phyloP scores from a whole-genome alignment of 179 eudicot species.

The Amaranthus tricolor region DNA sequence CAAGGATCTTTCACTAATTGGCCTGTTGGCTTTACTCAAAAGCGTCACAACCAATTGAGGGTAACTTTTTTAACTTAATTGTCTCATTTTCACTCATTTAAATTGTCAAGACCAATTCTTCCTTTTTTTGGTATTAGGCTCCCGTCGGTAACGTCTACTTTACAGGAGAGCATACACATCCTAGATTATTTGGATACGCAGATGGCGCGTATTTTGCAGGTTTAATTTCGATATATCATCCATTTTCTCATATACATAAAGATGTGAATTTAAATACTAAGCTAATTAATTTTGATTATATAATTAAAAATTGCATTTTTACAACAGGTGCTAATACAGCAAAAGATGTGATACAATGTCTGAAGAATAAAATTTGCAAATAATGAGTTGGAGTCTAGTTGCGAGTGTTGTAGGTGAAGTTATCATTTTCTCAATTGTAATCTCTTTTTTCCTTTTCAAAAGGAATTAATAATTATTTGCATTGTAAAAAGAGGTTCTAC shows the following conservation, averaged over 20 bases:
- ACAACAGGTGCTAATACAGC: conserved; percentile 16
- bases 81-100: no score
- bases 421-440: background rate
- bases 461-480: no score
- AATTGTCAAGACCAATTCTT: no score
- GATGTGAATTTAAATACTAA: no score
- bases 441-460: no score
- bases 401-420: no score
- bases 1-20: conserved; percentile 34
- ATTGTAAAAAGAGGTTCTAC: no score
- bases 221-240: background rate
- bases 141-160: conserved; percentile 30
- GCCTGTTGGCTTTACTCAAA: conserved; percentile 31
- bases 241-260: background rate
- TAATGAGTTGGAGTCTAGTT: background rate
- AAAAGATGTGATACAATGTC: conserved; percentile 17
- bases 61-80: conserved; percentile 20
- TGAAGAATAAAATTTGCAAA: conserved; percentile 12
- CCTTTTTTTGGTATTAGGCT: no score
- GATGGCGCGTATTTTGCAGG: conserved; percentile 35
- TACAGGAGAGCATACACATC: conserved; percentile 35
- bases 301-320: no score
- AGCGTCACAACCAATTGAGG: conserved; percentile 25
- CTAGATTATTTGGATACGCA: conserved; percentile 26
- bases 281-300: background rate